These are phyloP conservation scores for Seiridium cupressi DNA, from an alignment of 2,329 filamentous ascomycete genomes.

Conservation along the genomic window DNA sequence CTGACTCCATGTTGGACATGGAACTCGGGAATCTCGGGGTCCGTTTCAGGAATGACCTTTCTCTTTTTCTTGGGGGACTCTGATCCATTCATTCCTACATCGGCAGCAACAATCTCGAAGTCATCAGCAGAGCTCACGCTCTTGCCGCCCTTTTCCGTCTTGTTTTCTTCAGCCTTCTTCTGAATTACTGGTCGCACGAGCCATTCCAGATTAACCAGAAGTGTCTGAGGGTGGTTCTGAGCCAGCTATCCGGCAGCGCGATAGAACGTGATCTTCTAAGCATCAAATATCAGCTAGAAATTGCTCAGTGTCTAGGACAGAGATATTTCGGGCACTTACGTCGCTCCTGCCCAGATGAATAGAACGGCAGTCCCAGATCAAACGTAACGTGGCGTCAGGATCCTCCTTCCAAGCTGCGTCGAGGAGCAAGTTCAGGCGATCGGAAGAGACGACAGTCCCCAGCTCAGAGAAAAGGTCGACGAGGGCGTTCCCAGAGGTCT, in stretches of 20 bases:
- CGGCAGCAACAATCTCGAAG: slow-evolving; percentile 27
- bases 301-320: too few species aligned
- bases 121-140: slow-evolving; percentile 19
- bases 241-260: slow-evolving; percentile 55
- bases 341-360: slow-evolving; percentile 59
- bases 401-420: slow-evolving; percentile 48
- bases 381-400: slow-evolving; percentile 48
- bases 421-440: slow-evolving; percentile 39
- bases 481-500: slow-evolving; percentile 42
- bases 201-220: slow-evolving; percentile 53
- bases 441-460: slow-evolving; percentile 35
- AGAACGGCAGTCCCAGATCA: slow-evolving; percentile 60
- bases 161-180: slow-evolving; percentile 39
- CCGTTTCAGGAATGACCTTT: slow-evolving; percentile 12
- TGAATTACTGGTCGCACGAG: slow-evolving; percentile 53
- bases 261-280: slow-evolving; percentile 42
- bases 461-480: slow-evolving; percentile 56
- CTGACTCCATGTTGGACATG: slow-evolving; percentile 47
- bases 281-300: too few species aligned
- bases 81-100: slow-evolving; percentile 30
- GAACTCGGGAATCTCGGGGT: slow-evolving; percentile 34
- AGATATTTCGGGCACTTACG: too few species aligned
- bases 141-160: slow-evolving; percentile 27
- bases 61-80: not conserved
- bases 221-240: slow-evolving; percentile 51